Base-by-base conservation (phyloP, 78 protist species). In the Dictyostelium capitatum region DNA sequence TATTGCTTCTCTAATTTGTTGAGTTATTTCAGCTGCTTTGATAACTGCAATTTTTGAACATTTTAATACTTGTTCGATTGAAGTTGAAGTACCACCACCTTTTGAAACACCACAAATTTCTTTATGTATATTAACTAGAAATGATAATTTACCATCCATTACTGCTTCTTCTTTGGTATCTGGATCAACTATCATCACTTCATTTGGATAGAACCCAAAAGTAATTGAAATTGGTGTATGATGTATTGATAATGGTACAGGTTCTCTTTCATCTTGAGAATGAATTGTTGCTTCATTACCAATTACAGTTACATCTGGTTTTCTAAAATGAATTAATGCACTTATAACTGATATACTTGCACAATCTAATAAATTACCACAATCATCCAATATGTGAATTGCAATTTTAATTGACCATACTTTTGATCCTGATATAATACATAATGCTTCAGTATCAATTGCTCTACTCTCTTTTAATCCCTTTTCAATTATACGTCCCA, bases 241-340 rank as follows among this genome's bases (percentile, higher is more conserved):
- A 50, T 96, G 98, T 57, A 97, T 89, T 23, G 82, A 62, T 14
- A 97, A 78, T 23, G 98, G 98, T 1, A 97, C 97, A 14, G 98
- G 98, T 20, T 97, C 98, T 48, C 94, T 30, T 57, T 96, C 98
- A 15, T 47, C 69, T 0, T 67, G 43, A 20, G 97, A 30, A 80
- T 96, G 98, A 91, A 97, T 79, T 3, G 87, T 80, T 30, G 96
- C 96, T 19, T 83, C 85, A 64, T 85, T 93, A 41, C 97, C 97
- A 19, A 64, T 11, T 2, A 97, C 87, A 0, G 97, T 84, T 4
- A 96, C 96, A 37, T 91, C 97, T 73, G 97, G 97, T 23, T 95
- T 70, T 59, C 97, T 78, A 79, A 85, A 97, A 74, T 97, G 97
- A 64, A 95, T 59, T 12, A 97, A 89, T 25, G 98, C 95, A 19